A percentile compares a stretch with the other conserved stretches of the same genome.
phyloP scores from a whole-genome alignment of 306 rosid genomes.

The Vigna unguiculata region DNA sequence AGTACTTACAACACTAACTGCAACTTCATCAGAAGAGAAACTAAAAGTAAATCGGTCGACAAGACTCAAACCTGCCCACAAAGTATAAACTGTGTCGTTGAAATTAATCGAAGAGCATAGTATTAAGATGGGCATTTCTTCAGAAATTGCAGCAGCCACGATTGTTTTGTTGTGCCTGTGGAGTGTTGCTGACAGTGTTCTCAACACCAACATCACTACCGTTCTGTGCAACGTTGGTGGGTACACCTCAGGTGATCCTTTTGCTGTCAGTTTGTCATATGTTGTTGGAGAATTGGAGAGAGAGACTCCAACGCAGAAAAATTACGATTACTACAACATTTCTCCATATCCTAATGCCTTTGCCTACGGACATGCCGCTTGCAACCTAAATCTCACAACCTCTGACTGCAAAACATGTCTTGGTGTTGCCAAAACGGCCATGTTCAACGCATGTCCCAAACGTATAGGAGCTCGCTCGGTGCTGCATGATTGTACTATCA shows the following conservation, averaged over 20 bases:
- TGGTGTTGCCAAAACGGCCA: slow-evolving; percentile 57
- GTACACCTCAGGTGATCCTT: slow-evolving; percentile 70
- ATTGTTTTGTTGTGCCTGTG: slow-evolving; percentile 38
- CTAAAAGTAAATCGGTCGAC: background rate
- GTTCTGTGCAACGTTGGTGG: slow-evolving; percentile 61
- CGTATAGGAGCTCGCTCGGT: slow-evolving; percentile 67
- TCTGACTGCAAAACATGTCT: slow-evolving; percentile 72
- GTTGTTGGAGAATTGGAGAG: slow-evolving; percentile 60
- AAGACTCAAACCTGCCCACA: slow-evolving; percentile 7
- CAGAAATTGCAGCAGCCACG: slow-evolving; percentile 40
- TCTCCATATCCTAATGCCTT: slow-evolving; percentile 83
- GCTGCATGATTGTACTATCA: slow-evolving; percentile 66
- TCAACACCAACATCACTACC: slow-evolving; percentile 48
- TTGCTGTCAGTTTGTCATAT: slow-evolving; percentile 56
- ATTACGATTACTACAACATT: slow-evolving; percentile 56
- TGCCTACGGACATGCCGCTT: slow-evolving; percentile 79
- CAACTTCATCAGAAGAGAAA: background rate
- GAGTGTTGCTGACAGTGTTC: slow-evolving; percentile 43
- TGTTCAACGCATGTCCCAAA: slow-evolving; percentile 50
- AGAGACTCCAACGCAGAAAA: slow-evolving; percentile 44
- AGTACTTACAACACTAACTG: background rate
- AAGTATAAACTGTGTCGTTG: background rate
- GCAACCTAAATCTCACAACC: slow-evolving; percentile 60
- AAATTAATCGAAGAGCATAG: slow-evolving; percentile 1
- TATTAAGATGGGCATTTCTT: slow-evolving; percentile 45